phyloP scores from a whole-genome alignment of 2,329 filamentous ascomycete species.

The Pseudopyricularia cyperi region DNA sequence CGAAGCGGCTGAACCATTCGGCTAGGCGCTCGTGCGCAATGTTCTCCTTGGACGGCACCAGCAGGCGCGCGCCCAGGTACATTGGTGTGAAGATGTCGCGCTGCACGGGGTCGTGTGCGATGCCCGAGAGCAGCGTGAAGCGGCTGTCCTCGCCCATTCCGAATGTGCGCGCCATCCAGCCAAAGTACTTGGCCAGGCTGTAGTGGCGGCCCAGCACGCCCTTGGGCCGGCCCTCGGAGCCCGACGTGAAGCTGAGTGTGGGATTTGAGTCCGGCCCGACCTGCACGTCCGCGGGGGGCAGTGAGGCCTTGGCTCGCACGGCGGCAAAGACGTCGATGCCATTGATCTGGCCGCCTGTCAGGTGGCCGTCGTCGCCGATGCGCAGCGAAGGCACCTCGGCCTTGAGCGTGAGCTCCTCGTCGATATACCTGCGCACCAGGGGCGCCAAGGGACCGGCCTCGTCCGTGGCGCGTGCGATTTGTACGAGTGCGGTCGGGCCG shows the following conservation, averaged over 20 bases:
- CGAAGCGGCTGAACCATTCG: slow-evolving; percentile 73
- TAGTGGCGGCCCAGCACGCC: slow-evolving; percentile 82
- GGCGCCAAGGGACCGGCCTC: slow-evolving; percentile 44
- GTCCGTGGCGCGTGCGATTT: slow-evolving; percentile 57
- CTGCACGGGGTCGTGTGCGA: slow-evolving; percentile 62
- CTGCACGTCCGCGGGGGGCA: slow-evolving; percentile 50
- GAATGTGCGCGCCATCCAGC: slow-evolving; percentile 86
- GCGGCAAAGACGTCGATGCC: slow-evolving; percentile 55
- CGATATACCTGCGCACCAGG: slow-evolving; percentile 50
- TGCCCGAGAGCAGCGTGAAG: slow-evolving; percentile 77
- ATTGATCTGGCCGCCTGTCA: slow-evolving; percentile 54
- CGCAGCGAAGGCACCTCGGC: slow-evolving; percentile 62
- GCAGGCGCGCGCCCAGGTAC: slow-evolving; percentile 67
- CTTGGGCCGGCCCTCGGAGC: slow-evolving; percentile 70
- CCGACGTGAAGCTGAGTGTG: slow-evolving; percentile 63
- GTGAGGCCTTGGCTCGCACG: slow-evolving; percentile 33
- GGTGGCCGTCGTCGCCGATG: slow-evolving; percentile 55
- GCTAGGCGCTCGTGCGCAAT: slow-evolving; percentile 77
- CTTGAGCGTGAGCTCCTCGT: slow-evolving; percentile 58
- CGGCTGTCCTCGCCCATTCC: slow-evolving; percentile 55
- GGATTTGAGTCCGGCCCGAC: slow-evolving; percentile 79
- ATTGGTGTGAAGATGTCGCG: slow-evolving; percentile 80
- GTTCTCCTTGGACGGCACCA: slow-evolving; percentile 69
- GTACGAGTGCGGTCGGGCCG: slow-evolving; percentile 57
- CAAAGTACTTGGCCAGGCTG: slow-evolving; percentile 73